Percentiles rank a stretch among this genome's conserved stretches.
Conservation (phyloP, 108 stramenopile species). For the Stephanodiscus triporus region DNA sequence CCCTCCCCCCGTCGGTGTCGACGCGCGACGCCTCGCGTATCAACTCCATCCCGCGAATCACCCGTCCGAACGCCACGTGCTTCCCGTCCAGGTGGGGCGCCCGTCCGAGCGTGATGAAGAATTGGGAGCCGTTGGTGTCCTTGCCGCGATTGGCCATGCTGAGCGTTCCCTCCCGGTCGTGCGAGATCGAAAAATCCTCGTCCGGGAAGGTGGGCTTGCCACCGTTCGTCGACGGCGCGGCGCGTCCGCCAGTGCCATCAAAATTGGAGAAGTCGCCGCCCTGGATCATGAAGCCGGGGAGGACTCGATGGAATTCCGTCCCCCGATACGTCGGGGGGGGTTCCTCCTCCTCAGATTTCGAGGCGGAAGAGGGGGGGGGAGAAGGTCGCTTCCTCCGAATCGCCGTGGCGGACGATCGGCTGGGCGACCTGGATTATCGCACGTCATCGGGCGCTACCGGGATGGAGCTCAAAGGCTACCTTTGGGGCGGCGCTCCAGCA, state of each 20-base stretch:
- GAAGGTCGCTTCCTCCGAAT: not conserved
- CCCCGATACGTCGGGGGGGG: slow-evolving; percentile 61
- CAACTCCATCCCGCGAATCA: slow-evolving; percentile 68
- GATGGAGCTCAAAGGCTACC: slow-evolving; percentile 73
- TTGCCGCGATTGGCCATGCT: slow-evolving; percentile 88
- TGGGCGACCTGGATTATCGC: slow-evolving; percentile 78
- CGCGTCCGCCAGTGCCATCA: slow-evolving; percentile 81
- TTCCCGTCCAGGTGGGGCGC: slow-evolving; percentile 80
- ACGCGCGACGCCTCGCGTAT: slow-evolving; percentile 66
- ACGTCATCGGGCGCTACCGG: slow-evolving; percentile 77
- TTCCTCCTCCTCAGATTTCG: too few relatives aligned
- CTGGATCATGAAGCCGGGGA: slow-evolving; percentile 91
- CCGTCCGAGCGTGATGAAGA: slow-evolving; percentile 75
- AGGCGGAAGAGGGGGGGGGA: too few relatives aligned
- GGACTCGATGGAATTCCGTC: slow-evolving; percentile 76
- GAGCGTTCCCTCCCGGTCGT: slow-evolving; percentile 66
- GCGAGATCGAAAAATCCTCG: slow-evolving; percentile 70
- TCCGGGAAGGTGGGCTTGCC: slow-evolving; percentile 54
- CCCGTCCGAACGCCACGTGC: slow-evolving; percentile 84
- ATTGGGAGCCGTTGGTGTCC: slow-evolving; percentile 86
- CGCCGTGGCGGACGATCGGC: slow-evolving; percentile 38
- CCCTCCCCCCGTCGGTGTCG: slow-evolving; percentile 52
- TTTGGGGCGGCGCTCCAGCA: slow-evolving; percentile 57
- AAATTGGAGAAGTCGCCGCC: slow-evolving; percentile 89
- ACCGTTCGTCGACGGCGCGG: slow-evolving; percentile 72